These are phyloP conservation scores for Arthroderma sp. DNA, from an alignment of 2,329 filamentous ascomycete species.

Conservation along the genomic window DNA sequence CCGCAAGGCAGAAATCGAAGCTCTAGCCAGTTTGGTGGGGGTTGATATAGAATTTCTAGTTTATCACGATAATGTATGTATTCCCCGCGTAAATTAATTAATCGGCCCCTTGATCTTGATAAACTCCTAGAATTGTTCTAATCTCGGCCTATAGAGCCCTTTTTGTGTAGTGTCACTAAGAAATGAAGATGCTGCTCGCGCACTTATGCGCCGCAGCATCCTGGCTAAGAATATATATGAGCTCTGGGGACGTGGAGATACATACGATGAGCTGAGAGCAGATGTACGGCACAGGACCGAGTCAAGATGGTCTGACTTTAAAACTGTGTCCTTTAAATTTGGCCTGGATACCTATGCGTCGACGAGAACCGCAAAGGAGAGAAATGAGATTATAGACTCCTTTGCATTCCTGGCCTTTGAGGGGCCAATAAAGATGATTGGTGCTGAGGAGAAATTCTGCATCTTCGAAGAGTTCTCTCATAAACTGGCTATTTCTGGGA, in stretches of 20 bases:
- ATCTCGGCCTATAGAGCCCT: constrained; percentile 53
- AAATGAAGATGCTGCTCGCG: constrained; percentile 51
- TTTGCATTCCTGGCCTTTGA: constrained; percentile 68
- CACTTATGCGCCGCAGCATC: constrained; percentile 63
- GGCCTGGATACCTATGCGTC: constrained; percentile 70
- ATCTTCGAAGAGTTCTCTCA: constrained; percentile 72
- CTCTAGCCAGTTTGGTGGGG: constrained; percentile 58
- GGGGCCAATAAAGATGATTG: constrained; percentile 65
- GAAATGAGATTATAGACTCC: constrained; percentile 65
- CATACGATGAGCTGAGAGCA: constrained; percentile 56
- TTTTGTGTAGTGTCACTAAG: constrained; percentile 66
- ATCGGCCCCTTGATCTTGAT: neutral
- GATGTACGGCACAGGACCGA: constrained; percentile 49
- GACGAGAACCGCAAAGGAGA: constrained; percentile 50
- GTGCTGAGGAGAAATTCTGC: constrained; percentile 61
- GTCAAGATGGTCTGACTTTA: constrained; percentile 56
- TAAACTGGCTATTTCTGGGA: constrained; percentile 8
- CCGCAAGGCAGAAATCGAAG: constrained; percentile 67
- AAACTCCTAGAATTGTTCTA: neutral
- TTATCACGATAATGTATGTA: constrained; percentile 60
- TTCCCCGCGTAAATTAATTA: neutral
- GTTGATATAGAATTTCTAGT: constrained; percentile 60
- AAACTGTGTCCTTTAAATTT: constrained; percentile 64
- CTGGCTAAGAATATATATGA: constrained; percentile 75
- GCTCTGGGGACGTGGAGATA: constrained; percentile 66